Conservation (phyloP, 805 yeast genomes). For the Candida maltosa region DNA sequence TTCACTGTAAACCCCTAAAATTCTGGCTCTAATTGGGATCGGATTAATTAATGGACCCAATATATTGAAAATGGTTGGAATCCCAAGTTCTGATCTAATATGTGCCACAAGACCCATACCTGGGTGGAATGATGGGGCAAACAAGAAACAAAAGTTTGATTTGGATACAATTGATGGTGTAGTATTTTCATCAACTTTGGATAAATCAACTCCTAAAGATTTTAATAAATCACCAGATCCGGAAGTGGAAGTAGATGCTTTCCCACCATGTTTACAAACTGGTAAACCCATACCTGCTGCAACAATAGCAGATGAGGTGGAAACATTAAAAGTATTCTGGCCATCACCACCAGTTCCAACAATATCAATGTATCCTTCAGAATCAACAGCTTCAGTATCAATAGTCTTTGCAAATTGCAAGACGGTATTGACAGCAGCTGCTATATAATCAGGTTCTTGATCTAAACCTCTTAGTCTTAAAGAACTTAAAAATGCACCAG, state of each 20-base stretch:
- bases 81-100: slow-evolving; percentile 73
- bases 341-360: slow-evolving; percentile 99
- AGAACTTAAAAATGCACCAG: slow-evolving; percentile 77
- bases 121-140: slow-evolving; percentile 93
- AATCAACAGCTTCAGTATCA: slow-evolving; percentile 40
- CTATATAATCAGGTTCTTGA: slow-evolving; percentile 75
- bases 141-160: slow-evolving; percentile 62
- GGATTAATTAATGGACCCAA: slow-evolving; percentile 95
- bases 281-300: slow-evolving; percentile 84
- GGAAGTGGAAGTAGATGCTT: slow-evolving; percentile 87
- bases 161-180: slow-evolving; percentile 56
- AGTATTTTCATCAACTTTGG: slow-evolving; percentile 59
- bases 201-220: slow-evolving; percentile 78
- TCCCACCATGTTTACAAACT: slow-evolving; percentile 95
- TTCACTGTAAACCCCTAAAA: slow-evolving; percentile 86
- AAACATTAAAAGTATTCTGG: slow-evolving; percentile 93
- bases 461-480: slow-evolving; percentile 73
- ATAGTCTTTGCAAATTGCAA: slow-evolving; percentile 61
- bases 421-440: slow-evolving; percentile 80
- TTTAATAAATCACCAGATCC: slow-evolving; percentile 91
- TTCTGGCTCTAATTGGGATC: slow-evolving; percentile 71
- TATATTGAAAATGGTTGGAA: slow-evolving; percentile 92
- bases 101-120: slow-evolving; percentile 83
- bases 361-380: slow-evolving; percentile 68
- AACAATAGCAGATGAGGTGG: slow-evolving; percentile 91